Evolutionary conservation across 805 yeast genomes (phyloP), one percentile per base, ranked within the genome.

Genomic region (Isabelozyma pseudorhagii): DNA sequence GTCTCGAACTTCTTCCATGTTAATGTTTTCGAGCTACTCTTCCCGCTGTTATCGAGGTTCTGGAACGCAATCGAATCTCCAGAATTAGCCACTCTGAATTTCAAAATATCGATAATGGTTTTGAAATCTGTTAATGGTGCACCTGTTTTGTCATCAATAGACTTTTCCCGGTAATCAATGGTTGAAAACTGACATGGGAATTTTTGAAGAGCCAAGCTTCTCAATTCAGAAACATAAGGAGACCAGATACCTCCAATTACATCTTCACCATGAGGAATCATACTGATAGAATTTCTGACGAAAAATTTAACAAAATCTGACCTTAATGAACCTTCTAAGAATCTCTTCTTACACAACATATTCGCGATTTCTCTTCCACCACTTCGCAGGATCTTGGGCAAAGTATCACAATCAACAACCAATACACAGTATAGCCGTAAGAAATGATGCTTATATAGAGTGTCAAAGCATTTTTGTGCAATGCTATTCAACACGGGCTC

Each of bases 281-380:
- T 78, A 46, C 84, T 77, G 8, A 90, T 69, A 0, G 91, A 81
- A 45, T 79, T 79, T 28, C 80, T 71, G 21, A 87, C 76, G 52
- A 85, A 85, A 62, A 91, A 94, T 61, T 89, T 90, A 47, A 91
- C 90, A 66, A 83, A 92, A 27, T 81, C 84, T 0, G 96, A 84
- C n/a, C 81, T 77, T 18, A 94, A 69, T n/a, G 79, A 74, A 2
- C 98, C 98, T 55, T 83, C 87, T 40, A 84, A 74, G 62, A 91
- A 91, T 55, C 82, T 79, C 55, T 84, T 81, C 60, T 85, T 89
- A 68, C 88, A 90, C 59, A 84, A 78, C 87, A 84, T 89, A 57
- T 92, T 94, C 0, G 98, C 98, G 54, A 94, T 87, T 58, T 94
- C 98, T 17, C 89, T 76, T 8, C 97, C 85, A 18, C 97, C 97